Base-by-base conservation (phyloP, 345 rosid species). In the Microcos paniculata region DNA sequence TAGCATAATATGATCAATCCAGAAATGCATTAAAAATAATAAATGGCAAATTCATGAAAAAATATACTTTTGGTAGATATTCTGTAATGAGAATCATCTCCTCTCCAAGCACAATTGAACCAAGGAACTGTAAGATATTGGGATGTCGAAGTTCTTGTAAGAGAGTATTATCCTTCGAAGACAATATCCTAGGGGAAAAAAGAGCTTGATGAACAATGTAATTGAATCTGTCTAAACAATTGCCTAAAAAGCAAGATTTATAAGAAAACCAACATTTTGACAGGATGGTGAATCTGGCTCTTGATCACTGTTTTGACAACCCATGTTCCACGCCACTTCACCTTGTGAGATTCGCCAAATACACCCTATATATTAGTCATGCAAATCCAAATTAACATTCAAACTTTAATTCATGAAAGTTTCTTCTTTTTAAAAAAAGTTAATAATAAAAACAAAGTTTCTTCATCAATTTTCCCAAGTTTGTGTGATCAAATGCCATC, bases 321-420 rank as follows among this genome's bases (percentile, higher is more conserved):
- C 93, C 91, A 86, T 7, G 91, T 89, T 79, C 90, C 93, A 24
- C 88, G 81, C 93, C 91, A 89, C 70, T 84, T 86, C 72, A 86
- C 91, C 80, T 56, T 89, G 18, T 84, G 78, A n/a, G 88, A 84
- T 63, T 86, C 87, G 7, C 91, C 90, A 53, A 70, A 83, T 18
- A 70, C 83, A 30, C 90, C 93, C 93, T 89, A 63, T 1, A 26
- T 48, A n/a, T n/a, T n/a, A n/a, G n/a, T 73, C 46, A 59, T 35
- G 6, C 40, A 35, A 35, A 65, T 58, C 52, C 79, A 21, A 70
- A 33, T 78, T 53, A 35, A 35, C 5, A 66, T 45, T 16, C 16
- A 33, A 1, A 35, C 30, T 8, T 13, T 30, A 48, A 48, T 14
- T 14, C 19, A 48, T 14, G 19, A 48, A 48, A 15, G 6, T 48